Evolutionary conservation across 352 stramenopile species (phyloP), one percentile per base, ranked within the genome.

Genomic region (Aphanomyces euteiches): DNA sequence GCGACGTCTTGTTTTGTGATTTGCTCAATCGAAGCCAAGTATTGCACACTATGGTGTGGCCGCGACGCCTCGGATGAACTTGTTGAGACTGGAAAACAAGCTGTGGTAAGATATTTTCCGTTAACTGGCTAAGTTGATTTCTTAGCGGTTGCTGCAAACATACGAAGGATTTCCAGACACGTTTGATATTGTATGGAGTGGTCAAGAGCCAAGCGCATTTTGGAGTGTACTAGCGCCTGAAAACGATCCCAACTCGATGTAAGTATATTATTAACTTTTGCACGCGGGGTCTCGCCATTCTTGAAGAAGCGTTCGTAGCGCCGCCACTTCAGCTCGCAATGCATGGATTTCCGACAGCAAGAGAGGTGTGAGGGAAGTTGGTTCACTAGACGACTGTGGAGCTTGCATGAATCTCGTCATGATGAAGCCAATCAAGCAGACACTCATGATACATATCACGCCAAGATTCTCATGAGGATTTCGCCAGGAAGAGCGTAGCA

Each of bases 31-130:
- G 64, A 70, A 41, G 69, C 81, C 21, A 84, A 92, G 70, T 92
- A 86, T 73, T 83, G 90, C 78, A 90, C 85, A 66, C 74, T 95
- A 72, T 95, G 87, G 87, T 92, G 82, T 78, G 87, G 87, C 54
- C 74, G 76, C 17, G 77, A 82, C 47, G 84, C 81, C 36, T 79
- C 65, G 47, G 77, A 80, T 37, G 67, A 79, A 34, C 78, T 84
- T 39, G 69, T 91, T 36, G 79, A 91, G 47, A 79, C 81, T 6
- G 83, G 81, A 3, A 81, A 90, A 72, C 70, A 83, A 36, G 87
- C 83, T 6, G 81, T 78, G 38, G 72, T 79, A 63, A 7, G 47
- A 8, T 15, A 28, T 28, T 45, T 17, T 15, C n/a, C 39, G 19
- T 56, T 47, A 7, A 37, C 37, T 6, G 1, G 19, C 10, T 17